Evolutionary conservation across 768 basidiomycete genomes (phyloP).

Genomic region (Termitomyces sp.): DNA sequence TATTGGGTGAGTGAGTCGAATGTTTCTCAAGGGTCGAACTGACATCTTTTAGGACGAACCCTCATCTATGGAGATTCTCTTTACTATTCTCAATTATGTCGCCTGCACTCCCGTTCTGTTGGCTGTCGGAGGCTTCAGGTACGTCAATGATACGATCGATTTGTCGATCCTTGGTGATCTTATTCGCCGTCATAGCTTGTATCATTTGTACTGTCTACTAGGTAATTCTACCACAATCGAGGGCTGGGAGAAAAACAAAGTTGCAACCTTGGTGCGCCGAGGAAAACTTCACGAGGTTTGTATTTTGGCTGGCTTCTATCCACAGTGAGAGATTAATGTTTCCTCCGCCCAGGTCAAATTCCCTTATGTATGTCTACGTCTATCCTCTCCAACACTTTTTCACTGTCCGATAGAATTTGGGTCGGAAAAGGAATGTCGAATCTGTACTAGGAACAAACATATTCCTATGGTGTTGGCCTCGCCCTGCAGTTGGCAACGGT

Average conservation of each 20-base stretch:
- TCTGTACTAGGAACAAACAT: conserved; percentile 76
- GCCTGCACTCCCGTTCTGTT: conserved; percentile 83
- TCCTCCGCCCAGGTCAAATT: conserved; percentile 65
- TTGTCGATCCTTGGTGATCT: not conserved
- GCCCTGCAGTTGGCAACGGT: conserved; percentile 62
- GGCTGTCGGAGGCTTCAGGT: conserved; percentile 91
- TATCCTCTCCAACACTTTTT: conserved; percentile 9
- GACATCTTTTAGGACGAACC: conserved; percentile 56
- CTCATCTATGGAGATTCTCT: conserved; percentile 64
- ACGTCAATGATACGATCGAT: conserved; percentile 6
- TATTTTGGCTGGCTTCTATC: conserved; percentile 2
- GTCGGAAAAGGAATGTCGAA: conserved; percentile 65
- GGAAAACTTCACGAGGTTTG: conserved; percentile 81
- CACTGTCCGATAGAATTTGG: conserved; percentile 64
- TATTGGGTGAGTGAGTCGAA: conserved; percentile 48
- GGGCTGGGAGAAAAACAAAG: conserved; percentile 97
- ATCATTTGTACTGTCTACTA: conserved; percentile 76
- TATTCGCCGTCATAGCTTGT: conserved; percentile 48
- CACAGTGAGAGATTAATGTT: not conserved
- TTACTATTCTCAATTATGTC: conserved; percentile 86
- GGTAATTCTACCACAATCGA: conserved; percentile 95
- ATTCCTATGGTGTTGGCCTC: conserved; percentile 84
- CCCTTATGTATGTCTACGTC: conserved; percentile 70
- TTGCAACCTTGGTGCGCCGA: conserved; percentile 74
- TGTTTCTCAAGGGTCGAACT: not conserved